Conservation (phyloP, 2,329 filamentous ascomycete species). For the Colletotrichum cereale region DNA sequence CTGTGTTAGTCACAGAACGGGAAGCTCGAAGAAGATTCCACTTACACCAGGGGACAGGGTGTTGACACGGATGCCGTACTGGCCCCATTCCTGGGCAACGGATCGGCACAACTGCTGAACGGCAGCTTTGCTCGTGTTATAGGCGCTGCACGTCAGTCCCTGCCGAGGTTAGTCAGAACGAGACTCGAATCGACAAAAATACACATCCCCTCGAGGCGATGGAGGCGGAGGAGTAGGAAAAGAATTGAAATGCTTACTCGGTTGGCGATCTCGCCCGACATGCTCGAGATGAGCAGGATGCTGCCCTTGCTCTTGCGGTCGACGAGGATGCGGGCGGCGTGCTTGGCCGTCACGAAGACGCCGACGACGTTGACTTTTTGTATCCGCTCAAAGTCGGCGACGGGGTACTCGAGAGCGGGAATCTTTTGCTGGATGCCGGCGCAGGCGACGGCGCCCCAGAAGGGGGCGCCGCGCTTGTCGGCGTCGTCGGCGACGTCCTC, state of each 20-base stretch:
- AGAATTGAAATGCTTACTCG: slow-evolving; percentile 53
- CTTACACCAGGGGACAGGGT: slow-evolving; percentile 71
- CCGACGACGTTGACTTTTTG: slow-evolving; percentile 78
- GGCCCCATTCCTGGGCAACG: slow-evolving; percentile 72
- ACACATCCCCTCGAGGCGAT: not conserved
- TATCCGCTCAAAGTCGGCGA: slow-evolving; percentile 75
- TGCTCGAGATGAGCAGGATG: slow-evolving; percentile 64
- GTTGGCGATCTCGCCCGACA: slow-evolving; percentile 64
- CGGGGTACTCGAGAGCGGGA: slow-evolving; percentile 60
- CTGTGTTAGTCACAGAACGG: not conserved
- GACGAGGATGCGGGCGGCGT: slow-evolving; percentile 71
- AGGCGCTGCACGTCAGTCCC: slow-evolving; percentile 73
- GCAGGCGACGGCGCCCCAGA: slow-evolving; percentile 58
- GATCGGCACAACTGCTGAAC: slow-evolving; percentile 71
- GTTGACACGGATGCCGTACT: slow-evolving; percentile 74
- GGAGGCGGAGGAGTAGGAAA: not conserved
- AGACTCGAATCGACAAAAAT: not conserved
- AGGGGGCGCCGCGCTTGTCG: slow-evolving; percentile 47
- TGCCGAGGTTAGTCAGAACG: slow-evolving; percentile 44
- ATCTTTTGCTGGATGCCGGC: slow-evolving; percentile 63
- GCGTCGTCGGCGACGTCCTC: slow-evolving; percentile 53
- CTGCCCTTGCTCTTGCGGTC: slow-evolving; percentile 56
- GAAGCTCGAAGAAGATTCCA: not conserved
- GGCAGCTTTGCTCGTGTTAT: slow-evolving; percentile 73
- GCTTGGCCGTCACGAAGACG: slow-evolving; percentile 78